Conservation (phyloP, 2,329 filamentous ascomycete species). For the Xylariaceae sp. region DNA sequence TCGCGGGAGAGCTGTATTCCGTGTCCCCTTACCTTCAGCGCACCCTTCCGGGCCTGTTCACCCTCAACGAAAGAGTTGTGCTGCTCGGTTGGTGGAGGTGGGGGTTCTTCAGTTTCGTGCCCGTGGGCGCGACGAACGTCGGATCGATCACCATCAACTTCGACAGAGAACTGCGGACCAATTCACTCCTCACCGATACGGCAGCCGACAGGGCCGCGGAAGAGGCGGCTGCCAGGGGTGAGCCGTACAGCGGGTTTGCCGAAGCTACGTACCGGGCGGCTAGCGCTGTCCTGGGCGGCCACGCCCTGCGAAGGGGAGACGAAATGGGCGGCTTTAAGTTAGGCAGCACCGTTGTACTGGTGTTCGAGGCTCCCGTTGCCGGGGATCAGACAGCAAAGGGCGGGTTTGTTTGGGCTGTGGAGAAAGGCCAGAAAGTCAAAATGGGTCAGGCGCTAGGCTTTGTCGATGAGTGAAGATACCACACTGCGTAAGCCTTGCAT, state of each 20-base stretch:
- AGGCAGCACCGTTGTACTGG: slow-evolving; percentile 90
- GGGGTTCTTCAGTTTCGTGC: slow-evolving; percentile 96
- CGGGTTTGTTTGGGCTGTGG: slow-evolving; percentile 84
- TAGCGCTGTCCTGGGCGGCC: slow-evolving; percentile 76
- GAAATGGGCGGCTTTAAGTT: slow-evolving; percentile 99
- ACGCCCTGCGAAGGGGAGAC: slow-evolving; percentile 83
- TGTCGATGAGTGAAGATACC: slow-evolving; percentile 54
- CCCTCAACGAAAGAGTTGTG: slow-evolving; percentile 93
- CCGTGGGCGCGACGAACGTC: slow-evolving; percentile 96
- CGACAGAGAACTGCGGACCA: slow-evolving; percentile 89
- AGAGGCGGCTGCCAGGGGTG: slow-evolving; percentile 72
- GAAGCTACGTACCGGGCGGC: slow-evolving; percentile 87
- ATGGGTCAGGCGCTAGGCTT: slow-evolving; percentile 85
- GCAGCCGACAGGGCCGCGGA: slow-evolving; percentile 85
- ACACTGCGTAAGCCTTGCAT: background rate
- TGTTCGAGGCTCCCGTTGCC: slow-evolving; percentile 88
- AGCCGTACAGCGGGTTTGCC: slow-evolving; percentile 86
- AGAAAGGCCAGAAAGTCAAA: slow-evolving; percentile 85
- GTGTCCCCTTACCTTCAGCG: slow-evolving; percentile 94
- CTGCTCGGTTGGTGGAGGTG: slow-evolving; percentile 92
- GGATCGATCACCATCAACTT: slow-evolving; percentile 98
- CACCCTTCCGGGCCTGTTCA: slow-evolving; percentile 91
- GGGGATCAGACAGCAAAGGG: slow-evolving; percentile 60
- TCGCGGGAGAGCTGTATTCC: slow-evolving; percentile 92
- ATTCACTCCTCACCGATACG: slow-evolving; percentile 89